A percentile compares a stretch with the other conserved stretches of the same genome.
These are phyloP conservation scores for Heliamphora exappendiculata DNA, from an alignment of 148 eudicot genomes.

Conservation along the genomic window DNA sequence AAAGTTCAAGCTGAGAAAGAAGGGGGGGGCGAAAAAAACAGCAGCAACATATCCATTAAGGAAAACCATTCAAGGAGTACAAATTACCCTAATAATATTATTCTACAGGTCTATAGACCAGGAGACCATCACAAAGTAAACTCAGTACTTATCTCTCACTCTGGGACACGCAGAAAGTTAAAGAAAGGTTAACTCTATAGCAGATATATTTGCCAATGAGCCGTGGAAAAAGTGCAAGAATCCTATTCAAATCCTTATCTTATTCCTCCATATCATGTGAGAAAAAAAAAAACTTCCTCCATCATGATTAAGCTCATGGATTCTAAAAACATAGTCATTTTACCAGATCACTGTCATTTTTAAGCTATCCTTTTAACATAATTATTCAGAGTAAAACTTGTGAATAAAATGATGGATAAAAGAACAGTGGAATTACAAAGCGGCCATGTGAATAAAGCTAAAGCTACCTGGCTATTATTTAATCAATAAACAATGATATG, in stretches of 20 bases:
- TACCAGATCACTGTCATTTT: background rate
- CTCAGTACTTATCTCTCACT: background rate
- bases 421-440: background rate
- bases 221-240: background rate
- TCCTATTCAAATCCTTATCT: background rate
- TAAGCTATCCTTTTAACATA: background rate
- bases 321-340: background rate
- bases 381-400: slow-evolving; percentile 1
- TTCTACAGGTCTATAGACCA: background rate
- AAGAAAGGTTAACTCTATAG: background rate
- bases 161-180: background rate
- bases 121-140: background rate
- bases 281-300: slow-evolving; percentile 7
- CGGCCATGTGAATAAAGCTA: background rate
- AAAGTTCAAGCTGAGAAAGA: background rate
- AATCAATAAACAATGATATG: background rate
- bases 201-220: background rate
- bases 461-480: background rate
- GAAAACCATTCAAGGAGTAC: background rate
- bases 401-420: background rate
- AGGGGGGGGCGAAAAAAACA: too few species aligned
- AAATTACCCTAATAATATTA: background rate
- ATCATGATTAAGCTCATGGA: background rate
- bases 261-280: background rate
- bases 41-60: background rate